phyloP scores from a whole-genome alignment of 495 filamentous ascomycete species.

The Lasiosphaeriaceae sp. region DNA sequence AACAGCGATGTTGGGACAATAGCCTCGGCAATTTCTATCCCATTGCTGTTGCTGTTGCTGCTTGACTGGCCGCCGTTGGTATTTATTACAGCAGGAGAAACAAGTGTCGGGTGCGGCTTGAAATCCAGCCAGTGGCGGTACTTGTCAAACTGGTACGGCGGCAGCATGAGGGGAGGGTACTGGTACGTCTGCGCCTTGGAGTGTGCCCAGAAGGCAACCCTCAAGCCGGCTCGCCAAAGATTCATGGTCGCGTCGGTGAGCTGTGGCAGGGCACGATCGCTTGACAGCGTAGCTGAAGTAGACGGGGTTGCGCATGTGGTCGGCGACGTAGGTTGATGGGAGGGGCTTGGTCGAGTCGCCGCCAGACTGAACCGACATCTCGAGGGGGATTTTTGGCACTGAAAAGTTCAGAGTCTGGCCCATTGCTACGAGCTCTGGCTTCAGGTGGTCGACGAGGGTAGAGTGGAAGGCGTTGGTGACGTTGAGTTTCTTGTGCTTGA shows the following conservation, averaged over 20 bases:
- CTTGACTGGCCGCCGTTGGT: too few relatives aligned
- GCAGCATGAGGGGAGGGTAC: conserved; percentile 29
- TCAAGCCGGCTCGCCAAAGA: conserved; percentile 46
- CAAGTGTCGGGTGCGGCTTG: conserved; percentile 16
- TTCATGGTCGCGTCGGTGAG: conserved; percentile 40
- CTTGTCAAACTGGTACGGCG: conserved; percentile 44
- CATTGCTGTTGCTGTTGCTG: neutral
- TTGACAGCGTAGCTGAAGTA: conserved; percentile 48
- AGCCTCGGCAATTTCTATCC: neutral
- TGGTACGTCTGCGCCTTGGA: conserved; percentile 33
- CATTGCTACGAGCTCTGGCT: conserved; percentile 20
- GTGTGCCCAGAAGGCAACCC: conserved; percentile 45
- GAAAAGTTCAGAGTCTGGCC: conserved; percentile 14
- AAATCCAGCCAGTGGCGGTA: conserved; percentile 30
- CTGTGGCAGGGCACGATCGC: conserved; percentile 28
- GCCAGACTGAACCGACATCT: conserved; percentile 21
- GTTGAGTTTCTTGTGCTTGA: conserved; percentile 33
- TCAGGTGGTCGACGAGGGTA: conserved; percentile 37
- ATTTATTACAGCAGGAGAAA: too few relatives aligned
- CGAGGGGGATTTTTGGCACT: conserved; percentile 13
- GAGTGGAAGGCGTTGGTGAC: conserved; percentile 55
- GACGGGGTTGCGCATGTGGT: conserved; percentile 50
- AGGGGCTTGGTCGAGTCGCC: conserved; percentile 36
- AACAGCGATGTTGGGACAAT: conserved; percentile 20
- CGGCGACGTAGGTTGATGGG: conserved; percentile 36